These are phyloP conservation scores for Schwanniomyces yamadae DNA, from an alignment of 805 yeast genomes.

Conservation along the genomic window DNA sequence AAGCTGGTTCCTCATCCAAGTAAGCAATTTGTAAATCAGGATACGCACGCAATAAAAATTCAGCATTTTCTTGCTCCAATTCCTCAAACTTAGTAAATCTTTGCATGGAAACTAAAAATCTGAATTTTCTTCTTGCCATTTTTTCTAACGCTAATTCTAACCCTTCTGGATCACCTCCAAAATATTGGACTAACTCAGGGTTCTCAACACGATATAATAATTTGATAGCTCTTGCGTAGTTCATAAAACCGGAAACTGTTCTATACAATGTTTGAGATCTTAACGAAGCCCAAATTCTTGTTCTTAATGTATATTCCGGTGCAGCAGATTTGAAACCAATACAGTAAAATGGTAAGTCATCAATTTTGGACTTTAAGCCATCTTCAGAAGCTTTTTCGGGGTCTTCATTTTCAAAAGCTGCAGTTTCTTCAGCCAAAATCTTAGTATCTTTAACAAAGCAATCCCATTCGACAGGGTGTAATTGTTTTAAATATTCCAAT, in stretches of 20 bases:
- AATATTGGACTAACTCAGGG: constrained; percentile 70
- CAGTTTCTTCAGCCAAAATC: constrained; percentile 50
- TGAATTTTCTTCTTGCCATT: constrained; percentile 61
- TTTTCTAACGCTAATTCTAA: constrained; percentile 89
- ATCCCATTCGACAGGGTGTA: constrained; percentile 57
- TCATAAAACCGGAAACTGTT: constrained; percentile 48
- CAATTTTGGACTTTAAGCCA: constrained; percentile 35
- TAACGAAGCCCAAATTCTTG: constrained; percentile 49
- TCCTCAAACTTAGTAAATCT: constrained; percentile 50
- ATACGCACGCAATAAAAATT: constrained; percentile 59
- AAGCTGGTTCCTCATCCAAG: constrained; percentile 51
- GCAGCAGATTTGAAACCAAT: constrained; percentile 49
- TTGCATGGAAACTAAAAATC: constrained; percentile 67
- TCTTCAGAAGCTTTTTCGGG: constrained; percentile 32
- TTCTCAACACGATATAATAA: constrained; percentile 46
- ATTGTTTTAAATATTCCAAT: constrained; percentile 54
- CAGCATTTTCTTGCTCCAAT: constrained; percentile 60
- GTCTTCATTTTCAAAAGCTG: constrained; percentile 52
- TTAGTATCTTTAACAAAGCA: constrained; percentile 58
- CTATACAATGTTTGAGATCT: constrained; percentile 48
- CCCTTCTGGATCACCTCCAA: constrained; percentile 98
- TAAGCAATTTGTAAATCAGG: constrained; percentile 67
- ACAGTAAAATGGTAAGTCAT: constrained; percentile 46
- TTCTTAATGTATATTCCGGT: constrained; percentile 47
- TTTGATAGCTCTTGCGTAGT: constrained; percentile 47